These are phyloP conservation scores for Eucommia ulmoides DNA, from an alignment of 257 asterid genomes.

Conservation along the genomic window DNA sequence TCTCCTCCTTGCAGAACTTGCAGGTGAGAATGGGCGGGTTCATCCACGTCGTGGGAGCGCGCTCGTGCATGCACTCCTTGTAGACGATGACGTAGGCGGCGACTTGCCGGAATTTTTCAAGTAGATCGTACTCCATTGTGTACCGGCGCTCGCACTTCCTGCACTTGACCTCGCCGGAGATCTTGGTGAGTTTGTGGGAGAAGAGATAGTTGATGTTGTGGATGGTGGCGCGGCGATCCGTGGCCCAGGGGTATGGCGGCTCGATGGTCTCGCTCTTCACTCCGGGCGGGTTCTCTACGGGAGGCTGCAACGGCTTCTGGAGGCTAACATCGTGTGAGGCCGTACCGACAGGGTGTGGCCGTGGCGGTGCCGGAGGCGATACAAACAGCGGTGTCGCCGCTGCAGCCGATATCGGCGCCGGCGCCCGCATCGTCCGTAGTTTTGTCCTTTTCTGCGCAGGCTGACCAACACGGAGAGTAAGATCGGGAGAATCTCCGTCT, in stretches of 20 bases:
- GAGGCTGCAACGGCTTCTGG: too few species aligned
- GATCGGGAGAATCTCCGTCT: too few species aligned
- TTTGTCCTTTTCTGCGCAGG: too few species aligned
- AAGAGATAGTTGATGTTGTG: slow-evolving; percentile 20
- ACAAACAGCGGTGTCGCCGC: not conserved
- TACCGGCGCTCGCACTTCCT: slow-evolving; percentile 38
- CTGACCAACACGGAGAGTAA: too few species aligned
- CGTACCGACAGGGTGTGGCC: too few species aligned
- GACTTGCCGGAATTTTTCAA: slow-evolving; percentile 18
- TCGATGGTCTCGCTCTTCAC: slow-evolving; percentile 14
- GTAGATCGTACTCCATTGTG: slow-evolving; percentile 27
- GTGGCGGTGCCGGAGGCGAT: not conserved
- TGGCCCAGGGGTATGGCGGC: slow-evolving; percentile 48
- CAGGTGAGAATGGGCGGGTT: slow-evolving; percentile 42
- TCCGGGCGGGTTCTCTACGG: slow-evolving; percentile 1
- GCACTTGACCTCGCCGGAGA: slow-evolving; percentile 60
- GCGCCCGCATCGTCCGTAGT: too few species aligned
- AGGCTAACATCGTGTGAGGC: too few species aligned
- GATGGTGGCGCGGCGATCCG: slow-evolving; percentile 33
- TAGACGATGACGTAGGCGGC: slow-evolving; percentile 15
- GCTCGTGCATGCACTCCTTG: slow-evolving; percentile 26
- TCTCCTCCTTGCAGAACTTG: slow-evolving; percentile 29
- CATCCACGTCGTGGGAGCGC: slow-evolving; percentile 51
- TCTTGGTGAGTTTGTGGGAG: slow-evolving; percentile 11
- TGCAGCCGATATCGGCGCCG: too few species aligned